These are phyloP conservation scores for Inonotus hispidus DNA, from an alignment of 1,284 basidiomycete genomes.

Conservation along the genomic window DNA sequence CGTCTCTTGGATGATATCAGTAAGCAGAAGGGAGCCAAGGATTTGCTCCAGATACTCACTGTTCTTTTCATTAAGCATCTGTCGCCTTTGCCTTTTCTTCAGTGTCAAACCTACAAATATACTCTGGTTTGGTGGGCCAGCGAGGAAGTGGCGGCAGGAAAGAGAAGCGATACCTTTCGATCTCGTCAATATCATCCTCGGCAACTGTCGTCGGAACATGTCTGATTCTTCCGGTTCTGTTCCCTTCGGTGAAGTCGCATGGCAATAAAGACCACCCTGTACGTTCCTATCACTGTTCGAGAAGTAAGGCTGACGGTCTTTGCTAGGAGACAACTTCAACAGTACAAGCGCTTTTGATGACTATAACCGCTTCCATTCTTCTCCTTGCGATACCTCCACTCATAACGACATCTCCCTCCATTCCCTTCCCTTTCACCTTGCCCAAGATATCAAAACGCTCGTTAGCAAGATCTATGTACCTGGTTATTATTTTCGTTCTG, in stretches of 20 bases:
- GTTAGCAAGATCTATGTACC: constrained; percentile 40
- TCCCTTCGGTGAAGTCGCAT: constrained; percentile 40
- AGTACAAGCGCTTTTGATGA: constrained; percentile 32
- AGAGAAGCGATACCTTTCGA: constrained; percentile 46
- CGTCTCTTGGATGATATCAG: constrained; percentile 59
- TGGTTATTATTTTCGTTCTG: constrained; percentile 37
- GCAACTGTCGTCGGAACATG: constrained; percentile 44
- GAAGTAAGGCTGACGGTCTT: constrained; percentile 14
- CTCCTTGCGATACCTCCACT: constrained; percentile 56
- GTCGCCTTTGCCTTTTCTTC: constrained; percentile 62
- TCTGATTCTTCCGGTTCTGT: constrained; percentile 52
- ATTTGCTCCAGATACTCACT: neutral
- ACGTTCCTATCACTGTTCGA: constrained; percentile 2
- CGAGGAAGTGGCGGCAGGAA: constrained; percentile 36
- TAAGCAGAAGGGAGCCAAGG: constrained; percentile 33
- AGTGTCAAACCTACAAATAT: constrained; percentile 56
- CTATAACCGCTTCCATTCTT: constrained; percentile 49
- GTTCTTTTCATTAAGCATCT: constrained; percentile 33
- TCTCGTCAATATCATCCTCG: constrained; percentile 48
- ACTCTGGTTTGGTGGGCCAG: constrained; percentile 49
- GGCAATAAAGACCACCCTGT: constrained; percentile 7
- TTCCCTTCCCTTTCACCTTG: constrained; percentile 40
- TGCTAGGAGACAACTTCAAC: constrained; percentile 25
- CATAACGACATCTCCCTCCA: constrained; percentile 46
- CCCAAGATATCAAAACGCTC: constrained; percentile 41